These are phyloP conservation scores for Rhizophora mangle DNA, from an alignment of 345 rosid genomes.

Conservation along the genomic window DNA sequence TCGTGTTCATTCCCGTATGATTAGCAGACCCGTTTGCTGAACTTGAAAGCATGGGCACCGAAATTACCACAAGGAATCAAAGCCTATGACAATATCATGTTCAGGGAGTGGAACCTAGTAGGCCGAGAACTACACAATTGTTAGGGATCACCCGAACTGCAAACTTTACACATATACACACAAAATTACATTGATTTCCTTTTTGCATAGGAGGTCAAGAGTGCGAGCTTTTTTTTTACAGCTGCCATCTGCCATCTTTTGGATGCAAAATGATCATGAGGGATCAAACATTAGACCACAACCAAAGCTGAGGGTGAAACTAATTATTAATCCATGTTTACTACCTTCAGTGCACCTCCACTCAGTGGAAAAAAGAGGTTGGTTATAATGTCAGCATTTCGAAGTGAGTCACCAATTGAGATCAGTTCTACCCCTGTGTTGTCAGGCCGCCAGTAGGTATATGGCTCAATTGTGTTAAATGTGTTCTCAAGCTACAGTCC, in stretches of 20 bases:
- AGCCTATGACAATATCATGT: constrained; percentile 12
- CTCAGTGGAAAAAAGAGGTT: constrained; percentile 32
- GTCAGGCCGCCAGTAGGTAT: constrained; percentile 60
- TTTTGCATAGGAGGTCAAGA: constrained; percentile 24
- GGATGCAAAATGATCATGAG: constrained; percentile 17
- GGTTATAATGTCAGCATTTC: constrained; percentile 52
- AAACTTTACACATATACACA: constrained; percentile 34
- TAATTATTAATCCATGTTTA: constrained; percentile 24
- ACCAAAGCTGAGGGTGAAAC: constrained; percentile 34
- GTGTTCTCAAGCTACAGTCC: constrained; percentile 85
- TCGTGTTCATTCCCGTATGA: not conserved
- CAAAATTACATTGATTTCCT: constrained; percentile 35
- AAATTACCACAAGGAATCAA: not conserved
- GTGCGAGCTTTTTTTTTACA: constrained; percentile 25
- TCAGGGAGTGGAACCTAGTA: constrained; percentile 3
- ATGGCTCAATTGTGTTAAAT: constrained; percentile 63
- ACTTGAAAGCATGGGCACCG: not conserved
- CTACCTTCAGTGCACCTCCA: constrained; percentile 40
- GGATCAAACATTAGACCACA: constrained; percentile 20
- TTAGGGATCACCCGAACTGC: constrained; percentile 18
- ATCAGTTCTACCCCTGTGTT: constrained; percentile 64
- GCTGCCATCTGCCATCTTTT: constrained; percentile 22
- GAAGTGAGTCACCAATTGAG: constrained; percentile 55
- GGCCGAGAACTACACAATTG: constrained; percentile 12
- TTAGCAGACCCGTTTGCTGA: not conserved